Conservation (phyloP, 768 basidiomycete genomes). For the Lactarius indigo region DNA sequence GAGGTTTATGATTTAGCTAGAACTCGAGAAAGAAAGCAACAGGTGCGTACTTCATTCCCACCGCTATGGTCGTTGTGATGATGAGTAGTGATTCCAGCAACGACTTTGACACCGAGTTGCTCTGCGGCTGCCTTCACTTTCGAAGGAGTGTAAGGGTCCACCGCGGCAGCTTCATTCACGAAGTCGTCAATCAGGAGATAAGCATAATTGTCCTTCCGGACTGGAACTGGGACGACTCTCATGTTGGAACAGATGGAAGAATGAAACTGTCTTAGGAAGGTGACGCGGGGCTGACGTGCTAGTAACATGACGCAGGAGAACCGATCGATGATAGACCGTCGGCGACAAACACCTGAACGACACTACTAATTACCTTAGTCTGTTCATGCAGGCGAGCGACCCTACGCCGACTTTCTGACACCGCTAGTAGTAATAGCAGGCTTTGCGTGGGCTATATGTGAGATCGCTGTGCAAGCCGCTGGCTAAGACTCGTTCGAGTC, state of each 20-base stretch:
- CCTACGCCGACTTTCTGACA: not conserved
- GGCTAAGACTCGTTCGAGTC: too few relatives aligned
- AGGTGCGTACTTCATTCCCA: slow-evolving; percentile 64
- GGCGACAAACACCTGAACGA: too few relatives aligned
- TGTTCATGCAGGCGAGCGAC: too few relatives aligned
- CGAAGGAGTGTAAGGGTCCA: slow-evolving; percentile 76
- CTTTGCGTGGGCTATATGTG: not conserved
- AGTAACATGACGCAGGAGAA: not conserved
- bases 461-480: too few relatives aligned
- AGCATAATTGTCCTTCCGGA: slow-evolving; percentile 80
- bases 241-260: slow-evolving; percentile 40
- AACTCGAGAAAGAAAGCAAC: slow-evolving; percentile 8
- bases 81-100: slow-evolving; percentile 84
- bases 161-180: slow-evolving; percentile 65
- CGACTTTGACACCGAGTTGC: slow-evolving; percentile 56
- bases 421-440: not conserved
- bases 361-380: too few relatives aligned
- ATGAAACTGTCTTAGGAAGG: slow-evolving; percentile 12
- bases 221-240: slow-evolving; percentile 76
- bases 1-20: not conserved
- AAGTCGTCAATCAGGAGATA: slow-evolving; percentile 74
- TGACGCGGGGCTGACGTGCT: not conserved
- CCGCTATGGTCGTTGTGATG: slow-evolving; percentile 90
- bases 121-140: slow-evolving; percentile 65
- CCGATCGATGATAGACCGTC: too few relatives aligned